phyloP scores from a whole-genome alignment of 2,329 filamentous ascomycete genomes.

The Scedosporium apiospermum region DNA sequence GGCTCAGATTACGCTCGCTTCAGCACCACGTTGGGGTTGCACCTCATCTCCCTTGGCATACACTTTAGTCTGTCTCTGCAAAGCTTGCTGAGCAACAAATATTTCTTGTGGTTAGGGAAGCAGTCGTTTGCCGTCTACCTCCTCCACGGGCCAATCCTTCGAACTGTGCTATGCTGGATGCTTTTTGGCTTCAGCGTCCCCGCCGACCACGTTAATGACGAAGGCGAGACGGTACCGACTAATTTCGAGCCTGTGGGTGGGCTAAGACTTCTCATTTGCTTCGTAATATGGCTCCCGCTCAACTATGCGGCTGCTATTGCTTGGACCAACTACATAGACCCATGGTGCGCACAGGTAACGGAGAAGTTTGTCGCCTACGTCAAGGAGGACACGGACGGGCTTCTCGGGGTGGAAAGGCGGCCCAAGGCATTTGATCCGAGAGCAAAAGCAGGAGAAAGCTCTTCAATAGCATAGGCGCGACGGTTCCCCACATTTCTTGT shows the following conservation, averaged over 20 bases:
- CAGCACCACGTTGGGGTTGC: slow-evolving; percentile 25
- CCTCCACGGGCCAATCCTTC: slow-evolving; percentile 51
- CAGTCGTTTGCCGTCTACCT: slow-evolving; percentile 58
- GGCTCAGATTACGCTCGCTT: slow-evolving; percentile 36
- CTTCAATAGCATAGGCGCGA: too few species aligned
- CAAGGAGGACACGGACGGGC: not conserved
- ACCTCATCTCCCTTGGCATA: slow-evolving; percentile 38
- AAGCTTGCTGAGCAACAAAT: slow-evolving; percentile 40
- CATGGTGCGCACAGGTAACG: slow-evolving; percentile 34
- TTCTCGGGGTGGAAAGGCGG: too few species aligned
- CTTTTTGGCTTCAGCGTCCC: slow-evolving; percentile 36
- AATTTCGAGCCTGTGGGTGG: slow-evolving; percentile 26
- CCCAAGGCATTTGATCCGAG: too few species aligned
- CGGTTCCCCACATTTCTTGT: too few species aligned
- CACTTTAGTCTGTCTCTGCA: slow-evolving; percentile 43
- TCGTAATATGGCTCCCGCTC: slow-evolving; percentile 36
- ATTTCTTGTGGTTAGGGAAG: slow-evolving; percentile 52
- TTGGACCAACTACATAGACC: slow-evolving; percentile 47
- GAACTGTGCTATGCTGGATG: slow-evolving; percentile 51
- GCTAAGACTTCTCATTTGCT: slow-evolving; percentile 24
- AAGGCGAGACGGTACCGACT: slow-evolving; percentile 24
- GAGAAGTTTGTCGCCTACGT: slow-evolving; percentile 20
- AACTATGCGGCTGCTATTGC: slow-evolving; percentile 35
- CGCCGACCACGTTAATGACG: slow-evolving; percentile 23
- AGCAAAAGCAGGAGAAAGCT: too few species aligned